phyloP scores from a whole-genome alignment of 2,329 filamentous ascomycete species.

The Aspergillus felis region DNA sequence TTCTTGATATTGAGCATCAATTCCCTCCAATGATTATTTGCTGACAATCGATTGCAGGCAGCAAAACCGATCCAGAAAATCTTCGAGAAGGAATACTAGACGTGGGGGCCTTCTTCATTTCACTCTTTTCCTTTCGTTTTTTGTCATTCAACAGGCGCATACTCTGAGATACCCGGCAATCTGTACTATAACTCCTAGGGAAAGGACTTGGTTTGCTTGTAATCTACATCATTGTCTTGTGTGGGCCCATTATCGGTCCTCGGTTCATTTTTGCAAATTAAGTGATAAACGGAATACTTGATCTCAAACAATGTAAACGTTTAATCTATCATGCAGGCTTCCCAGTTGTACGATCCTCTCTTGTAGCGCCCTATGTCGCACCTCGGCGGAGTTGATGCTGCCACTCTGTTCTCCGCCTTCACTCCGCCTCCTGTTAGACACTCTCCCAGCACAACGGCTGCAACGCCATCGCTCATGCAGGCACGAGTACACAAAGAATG shows the following conservation, averaged over 20 bases:
- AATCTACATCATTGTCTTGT: background rate
- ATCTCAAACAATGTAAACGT: no score
- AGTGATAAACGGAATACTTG: background rate
- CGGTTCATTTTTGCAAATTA: background rate
- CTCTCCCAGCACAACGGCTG: background rate
- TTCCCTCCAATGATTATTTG: background rate
- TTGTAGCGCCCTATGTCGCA: background rate
- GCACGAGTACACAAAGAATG: conserved; percentile 26
- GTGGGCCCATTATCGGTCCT: background rate
- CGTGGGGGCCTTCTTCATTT: background rate
- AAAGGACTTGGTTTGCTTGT: background rate
- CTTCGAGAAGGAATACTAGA: conserved; percentile 67
- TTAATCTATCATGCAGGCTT: background rate
- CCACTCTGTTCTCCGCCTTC: conserved; percentile 11
- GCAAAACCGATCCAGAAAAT: conserved; percentile 84
- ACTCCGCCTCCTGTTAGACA: background rate
- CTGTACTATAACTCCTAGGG: conserved; percentile 7
- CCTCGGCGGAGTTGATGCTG: background rate
- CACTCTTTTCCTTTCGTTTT: background rate
- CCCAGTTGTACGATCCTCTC: background rate
- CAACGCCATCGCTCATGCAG: background rate
- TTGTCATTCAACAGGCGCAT: conserved; percentile 18
- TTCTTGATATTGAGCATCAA: background rate
- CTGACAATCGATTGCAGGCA: conserved; percentile 51
- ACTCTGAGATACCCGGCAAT: conserved; percentile 25